Conservation (phyloP, 257 asterid genomes). For the Oldenlandia corymbosa region DNA sequence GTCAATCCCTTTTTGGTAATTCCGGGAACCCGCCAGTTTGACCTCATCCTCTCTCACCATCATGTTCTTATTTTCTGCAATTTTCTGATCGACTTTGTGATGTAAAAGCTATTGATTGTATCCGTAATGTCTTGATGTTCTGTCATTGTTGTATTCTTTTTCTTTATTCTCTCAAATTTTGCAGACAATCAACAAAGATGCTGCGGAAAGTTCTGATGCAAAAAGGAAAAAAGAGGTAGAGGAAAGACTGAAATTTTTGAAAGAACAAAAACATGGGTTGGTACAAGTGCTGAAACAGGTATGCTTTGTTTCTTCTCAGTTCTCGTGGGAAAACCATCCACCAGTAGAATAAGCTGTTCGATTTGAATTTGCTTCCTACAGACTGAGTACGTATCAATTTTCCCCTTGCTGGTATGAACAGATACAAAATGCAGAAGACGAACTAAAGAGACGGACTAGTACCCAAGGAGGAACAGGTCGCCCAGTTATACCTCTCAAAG, state of each 20-base stretch:
- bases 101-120: neutral
- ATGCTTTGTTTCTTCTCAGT: neutral
- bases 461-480: constrained; percentile 48
- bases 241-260: constrained; percentile 63
- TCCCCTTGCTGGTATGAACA: constrained; percentile 26
- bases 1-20: too few relatives aligned
- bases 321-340: constrained; percentile 1
- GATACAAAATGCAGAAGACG: constrained; percentile 89
- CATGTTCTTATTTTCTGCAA: neutral
- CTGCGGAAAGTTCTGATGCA: constrained; percentile 41
- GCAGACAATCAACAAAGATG: constrained; percentile 46
- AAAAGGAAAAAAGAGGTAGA: constrained; percentile 64
- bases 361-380: neutral
- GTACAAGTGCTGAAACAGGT: constrained; percentile 93
- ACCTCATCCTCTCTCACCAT: too few relatives aligned
- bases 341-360: neutral
- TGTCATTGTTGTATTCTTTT: neutral
- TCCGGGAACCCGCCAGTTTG: too few relatives aligned
- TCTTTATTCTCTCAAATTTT: neutral
- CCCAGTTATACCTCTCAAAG: constrained; percentile 60
- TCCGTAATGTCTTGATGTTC: neutral
- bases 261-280: constrained; percentile 70
- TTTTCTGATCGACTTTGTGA: neutral
- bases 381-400: constrained; percentile 1
- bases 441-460: constrained; percentile 53